Conservation (phyloP, 495 filamentous ascomycete species). For the Penicillium longicatenatum region DNA sequence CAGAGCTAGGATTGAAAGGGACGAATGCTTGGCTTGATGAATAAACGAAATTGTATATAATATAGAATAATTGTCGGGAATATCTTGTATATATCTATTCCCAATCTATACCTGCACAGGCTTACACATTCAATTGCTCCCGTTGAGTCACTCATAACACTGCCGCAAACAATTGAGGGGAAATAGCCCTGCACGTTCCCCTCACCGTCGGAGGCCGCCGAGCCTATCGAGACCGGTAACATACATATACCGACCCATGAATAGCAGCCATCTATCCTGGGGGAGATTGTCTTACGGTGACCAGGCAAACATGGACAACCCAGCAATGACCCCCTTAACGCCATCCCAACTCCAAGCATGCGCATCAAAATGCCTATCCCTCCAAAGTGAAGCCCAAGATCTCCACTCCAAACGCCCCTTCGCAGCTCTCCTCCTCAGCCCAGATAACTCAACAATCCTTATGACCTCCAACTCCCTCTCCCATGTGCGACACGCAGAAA, state of each 20-base stretch:
- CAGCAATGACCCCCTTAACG: slow-evolving; percentile 14
- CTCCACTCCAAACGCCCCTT: slow-evolving; percentile 51
- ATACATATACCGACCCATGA: background rate
- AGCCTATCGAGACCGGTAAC: background rate
- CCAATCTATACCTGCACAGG: background rate
- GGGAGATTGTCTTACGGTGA: background rate
- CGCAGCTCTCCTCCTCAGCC: slow-evolving; percentile 47
- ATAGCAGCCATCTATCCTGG: background rate
- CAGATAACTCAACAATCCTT: slow-evolving; percentile 51
- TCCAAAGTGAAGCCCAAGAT: slow-evolving; percentile 44
- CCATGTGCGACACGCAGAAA: slow-evolving; percentile 58
- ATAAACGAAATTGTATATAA: background rate
- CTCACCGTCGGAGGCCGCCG: slow-evolving; percentile 27
- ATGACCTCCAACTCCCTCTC: slow-evolving; percentile 52
- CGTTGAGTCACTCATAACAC: background rate
- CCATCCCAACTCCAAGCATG: slow-evolving; percentile 35
- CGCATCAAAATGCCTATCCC: slow-evolving; percentile 38
- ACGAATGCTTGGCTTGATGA: slow-evolving; percentile 8
- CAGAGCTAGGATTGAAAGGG: slow-evolving; percentile 2
- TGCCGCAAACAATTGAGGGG: slow-evolving; percentile 11
- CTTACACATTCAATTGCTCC: background rate
- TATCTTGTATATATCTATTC: background rate
- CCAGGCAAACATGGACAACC: background rate
- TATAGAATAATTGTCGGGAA: background rate
- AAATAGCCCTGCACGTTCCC: slow-evolving; percentile 8